Percentiles rank a stretch among this genome's conserved stretches.
phyloP scores from a whole-genome alignment of 441 rosid genomes.

The Pelargonium fulgidum region DNA sequence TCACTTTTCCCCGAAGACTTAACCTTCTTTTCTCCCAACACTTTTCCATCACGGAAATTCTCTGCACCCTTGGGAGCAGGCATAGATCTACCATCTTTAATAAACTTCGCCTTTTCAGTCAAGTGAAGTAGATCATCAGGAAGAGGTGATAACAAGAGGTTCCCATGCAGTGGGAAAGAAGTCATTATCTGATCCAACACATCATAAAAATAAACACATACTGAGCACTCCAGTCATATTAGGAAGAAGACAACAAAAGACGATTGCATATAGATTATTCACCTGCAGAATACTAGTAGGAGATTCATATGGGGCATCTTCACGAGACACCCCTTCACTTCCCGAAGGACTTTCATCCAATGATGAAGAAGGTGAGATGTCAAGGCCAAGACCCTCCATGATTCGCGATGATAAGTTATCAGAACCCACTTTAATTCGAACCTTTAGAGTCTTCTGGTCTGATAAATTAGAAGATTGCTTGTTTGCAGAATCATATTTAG shows the following conservation, averaged over 20 bases:
- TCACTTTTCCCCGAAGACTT: conserved; percentile 41
- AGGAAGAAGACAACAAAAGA: conserved; percentile 14
- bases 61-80: conserved; percentile 29
- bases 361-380: conserved; percentile 78
- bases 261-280: conserved; percentile 24
- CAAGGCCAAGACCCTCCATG: conserved; percentile 95
- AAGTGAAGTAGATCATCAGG: conserved; percentile 43
- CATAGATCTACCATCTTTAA: conserved; percentile 25
- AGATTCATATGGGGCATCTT: conserved; percentile 46
- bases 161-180: conserved; percentile 35
- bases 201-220: conserved; percentile 20
- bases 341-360: conserved; percentile 76
- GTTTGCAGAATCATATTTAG: conserved; percentile 36
- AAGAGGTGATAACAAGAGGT: conserved; percentile 52
- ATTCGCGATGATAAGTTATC: conserved; percentile 63
- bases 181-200: conserved; percentile 50
- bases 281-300: conserved; percentile 69
- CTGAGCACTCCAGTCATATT: conserved; percentile 23
- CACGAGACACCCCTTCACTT: conserved; percentile 61
- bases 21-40: conserved; percentile 35
- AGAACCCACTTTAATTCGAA: conserved; percentile 80
- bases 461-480: conserved; percentile 44
- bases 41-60: conserved; percentile 36
- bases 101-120: conserved; percentile 29
- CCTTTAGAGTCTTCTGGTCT: conserved; percentile 67